phyloP scores from a whole-genome alignment of 495 filamentous ascomycete genomes.

The Aspergillus cavernicola region DNA sequence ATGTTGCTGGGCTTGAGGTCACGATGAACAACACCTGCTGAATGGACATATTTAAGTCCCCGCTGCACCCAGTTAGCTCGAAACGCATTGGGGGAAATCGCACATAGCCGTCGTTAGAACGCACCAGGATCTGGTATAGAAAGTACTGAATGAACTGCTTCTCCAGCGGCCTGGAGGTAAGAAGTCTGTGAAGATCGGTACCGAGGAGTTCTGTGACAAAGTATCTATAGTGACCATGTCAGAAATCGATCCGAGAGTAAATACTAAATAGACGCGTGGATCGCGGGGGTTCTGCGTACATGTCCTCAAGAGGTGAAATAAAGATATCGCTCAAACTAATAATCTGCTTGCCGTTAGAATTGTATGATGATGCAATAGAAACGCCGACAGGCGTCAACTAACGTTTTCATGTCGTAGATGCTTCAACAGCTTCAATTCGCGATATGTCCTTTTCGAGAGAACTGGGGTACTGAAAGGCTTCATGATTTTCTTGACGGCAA shows the following conservation, averaged over 20 bases:
- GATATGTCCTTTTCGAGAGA: constrained; percentile 93
- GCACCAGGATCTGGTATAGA: constrained; percentile 93
- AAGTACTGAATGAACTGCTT: constrained; percentile 99
- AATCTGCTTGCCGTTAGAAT: constrained; percentile 55
- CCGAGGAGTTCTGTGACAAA: constrained; percentile 97
- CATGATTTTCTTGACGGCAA: constrained; percentile 99
- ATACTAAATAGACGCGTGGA: neutral
- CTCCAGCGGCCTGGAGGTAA: constrained; percentile 93
- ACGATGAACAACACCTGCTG: constrained; percentile 94
- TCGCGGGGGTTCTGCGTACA: constrained; percentile 57
- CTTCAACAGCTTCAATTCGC: constrained; percentile 95
- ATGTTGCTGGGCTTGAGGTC: constrained; percentile 99
- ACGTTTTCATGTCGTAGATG: constrained; percentile 97
- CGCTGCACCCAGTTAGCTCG: constrained; percentile 57
- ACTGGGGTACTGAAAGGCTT: constrained; percentile 99
- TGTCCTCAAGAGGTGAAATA: constrained; percentile 97
- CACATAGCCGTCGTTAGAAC: constrained; percentile 14
- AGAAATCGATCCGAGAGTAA: neutral
- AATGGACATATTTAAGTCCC: constrained; percentile 98
- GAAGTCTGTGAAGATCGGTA: constrained; percentile 90
- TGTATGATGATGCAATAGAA: neutral
- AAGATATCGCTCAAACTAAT: constrained; percentile 99
- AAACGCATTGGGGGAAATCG: neutral
- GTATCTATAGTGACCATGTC: constrained; percentile 58
- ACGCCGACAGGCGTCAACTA: constrained; percentile 17